Percentiles rank a stretch among this genome's conserved stretches.
phyloP scores from a whole-genome alignment of 306 rosid species.

The Prunus dulcis region DNA sequence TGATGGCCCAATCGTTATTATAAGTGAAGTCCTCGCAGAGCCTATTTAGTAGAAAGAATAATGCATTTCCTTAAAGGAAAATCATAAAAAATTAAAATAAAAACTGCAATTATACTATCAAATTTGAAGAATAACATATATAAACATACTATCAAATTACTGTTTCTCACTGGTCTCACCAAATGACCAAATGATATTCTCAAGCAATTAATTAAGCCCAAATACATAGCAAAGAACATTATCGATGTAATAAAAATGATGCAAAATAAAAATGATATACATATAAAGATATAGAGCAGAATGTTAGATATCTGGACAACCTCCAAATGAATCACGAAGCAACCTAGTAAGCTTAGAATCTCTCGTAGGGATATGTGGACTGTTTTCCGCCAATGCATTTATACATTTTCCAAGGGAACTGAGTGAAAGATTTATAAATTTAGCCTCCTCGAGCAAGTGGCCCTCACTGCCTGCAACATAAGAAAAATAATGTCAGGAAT shows the following conservation, averaged over 20 bases:
- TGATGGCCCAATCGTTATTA: conserved; percentile 64
- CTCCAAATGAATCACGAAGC: conserved; percentile 83
- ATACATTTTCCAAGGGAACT: conserved; percentile 79
- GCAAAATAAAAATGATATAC: not conserved
- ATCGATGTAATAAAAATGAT: not conserved
- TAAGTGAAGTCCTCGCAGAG: conserved; percentile 73
- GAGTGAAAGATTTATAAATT: conserved; percentile 67
- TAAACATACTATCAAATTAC: not conserved
- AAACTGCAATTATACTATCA: not conserved
- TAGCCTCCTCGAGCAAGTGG: conserved; percentile 66
- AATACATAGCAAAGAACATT: not conserved
- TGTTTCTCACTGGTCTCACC: not conserved
- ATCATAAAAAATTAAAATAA: not conserved
- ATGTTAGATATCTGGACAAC: conserved; percentile 28
- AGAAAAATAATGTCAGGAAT: conserved; percentile 12
- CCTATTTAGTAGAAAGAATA: conserved; percentile 31
- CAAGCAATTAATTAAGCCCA: not conserved
- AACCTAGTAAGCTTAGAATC: conserved; percentile 78
- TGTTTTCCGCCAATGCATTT: conserved; percentile 73
- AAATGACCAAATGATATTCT: not conserved
- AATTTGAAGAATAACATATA: not conserved
- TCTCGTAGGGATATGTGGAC: conserved; percentile 64
- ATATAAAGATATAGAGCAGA: conserved; percentile 11
- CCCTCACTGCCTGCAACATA: conserved; percentile 65
- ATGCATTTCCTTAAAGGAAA: conserved; percentile 5